Conservation (phyloP, 179 eudicot genomes). For the Carnegiea gigantea region DNA sequence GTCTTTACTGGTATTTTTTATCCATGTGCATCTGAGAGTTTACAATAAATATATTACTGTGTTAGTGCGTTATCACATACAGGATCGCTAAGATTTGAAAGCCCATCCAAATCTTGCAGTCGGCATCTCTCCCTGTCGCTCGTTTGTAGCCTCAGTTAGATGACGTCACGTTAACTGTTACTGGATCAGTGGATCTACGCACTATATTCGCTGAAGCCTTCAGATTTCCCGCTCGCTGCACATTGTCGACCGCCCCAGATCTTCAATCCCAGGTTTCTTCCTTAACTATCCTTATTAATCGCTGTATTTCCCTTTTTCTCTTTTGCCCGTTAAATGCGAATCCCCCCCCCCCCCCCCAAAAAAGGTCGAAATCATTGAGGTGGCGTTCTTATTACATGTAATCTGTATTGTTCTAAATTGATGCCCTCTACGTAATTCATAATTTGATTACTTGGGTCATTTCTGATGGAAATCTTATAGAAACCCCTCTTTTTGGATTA, state of each 20-base stretch:
- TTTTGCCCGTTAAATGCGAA: too few species aligned
- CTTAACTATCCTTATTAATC: not conserved
- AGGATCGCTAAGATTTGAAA: too few species aligned
- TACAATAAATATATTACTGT: too few species aligned
- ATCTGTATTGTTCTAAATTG: not conserved
- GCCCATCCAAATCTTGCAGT: too few species aligned
- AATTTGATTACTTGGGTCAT: not conserved
- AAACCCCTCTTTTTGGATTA: not conserved
- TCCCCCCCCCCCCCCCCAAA: too few species aligned
- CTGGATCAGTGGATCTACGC: not conserved
- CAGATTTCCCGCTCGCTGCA: constrained; percentile 6
- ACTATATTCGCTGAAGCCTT: not conserved
- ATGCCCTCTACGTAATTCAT: not conserved
- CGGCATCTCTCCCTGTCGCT: too few species aligned
- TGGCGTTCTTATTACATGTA: not conserved
- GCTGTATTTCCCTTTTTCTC: not conserved
- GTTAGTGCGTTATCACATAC: too few species aligned
- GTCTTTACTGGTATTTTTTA: too few species aligned
- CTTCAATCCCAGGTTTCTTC: constrained; percentile 12
- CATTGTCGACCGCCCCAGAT: not conserved
- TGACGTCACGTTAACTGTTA: not conserved
- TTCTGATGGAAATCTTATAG: not conserved
- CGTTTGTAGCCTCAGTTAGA: not conserved
- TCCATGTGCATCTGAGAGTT: too few species aligned
- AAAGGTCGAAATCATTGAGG: too few species aligned